Evolutionary conservation across 1,284 basidiomycete genomes (phyloP), one percentile per base, ranked within the genome.

Genomic region (Trichosporon ovoides): DNA sequence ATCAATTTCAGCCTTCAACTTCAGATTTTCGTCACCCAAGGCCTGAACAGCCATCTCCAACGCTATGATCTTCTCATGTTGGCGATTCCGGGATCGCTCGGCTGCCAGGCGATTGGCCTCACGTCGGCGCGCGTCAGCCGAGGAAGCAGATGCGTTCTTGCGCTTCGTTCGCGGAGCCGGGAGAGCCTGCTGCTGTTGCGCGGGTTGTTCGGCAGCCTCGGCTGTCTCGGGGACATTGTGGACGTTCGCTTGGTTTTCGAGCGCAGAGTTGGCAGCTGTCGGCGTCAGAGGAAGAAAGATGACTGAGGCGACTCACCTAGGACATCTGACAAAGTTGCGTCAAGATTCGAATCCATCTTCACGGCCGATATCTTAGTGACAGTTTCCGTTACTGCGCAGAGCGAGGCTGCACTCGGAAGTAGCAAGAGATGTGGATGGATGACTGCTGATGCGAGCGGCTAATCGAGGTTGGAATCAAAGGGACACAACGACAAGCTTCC

Each of bases 61-160:
- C 2, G 69, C 68, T 1, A 59, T 58, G 10, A 63, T 60, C 57
- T 73, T 72, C 46, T 75, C 73, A 10, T 66, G 60, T 43, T 70
- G 68, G 10, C 76, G 62, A 0, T 63, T 61, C 6, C 76, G 65
- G 2, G 71, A 73, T 16, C 75, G 66, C 58, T 76, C 74, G 7
- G 76, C 76, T 2, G 76, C 76, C 4, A 76, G 65, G 31, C 76
- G 68, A 51, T 78, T 78, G 11, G 76, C 75, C 62, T 78, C 76
- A 37, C 68, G 62, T 18, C 76, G 65, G 3, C 67, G 50, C 31
- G 67, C 65, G 56, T 76, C 72, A 16, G 66, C 70, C n/a, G 37
- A 24, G 46, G 46, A 31, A 4, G 43, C 24, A 2, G 24, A 22
- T 12, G 43, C 38, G 14, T 22, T 48, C n/a, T 48, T 48, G 43